Percentiles rank a stretch among this genome's conserved stretches.
These are phyloP conservation scores for Collybiopsis luxurians DNA, from an alignment of 768 basidiomycete genomes.

Conservation along the genomic window DNA sequence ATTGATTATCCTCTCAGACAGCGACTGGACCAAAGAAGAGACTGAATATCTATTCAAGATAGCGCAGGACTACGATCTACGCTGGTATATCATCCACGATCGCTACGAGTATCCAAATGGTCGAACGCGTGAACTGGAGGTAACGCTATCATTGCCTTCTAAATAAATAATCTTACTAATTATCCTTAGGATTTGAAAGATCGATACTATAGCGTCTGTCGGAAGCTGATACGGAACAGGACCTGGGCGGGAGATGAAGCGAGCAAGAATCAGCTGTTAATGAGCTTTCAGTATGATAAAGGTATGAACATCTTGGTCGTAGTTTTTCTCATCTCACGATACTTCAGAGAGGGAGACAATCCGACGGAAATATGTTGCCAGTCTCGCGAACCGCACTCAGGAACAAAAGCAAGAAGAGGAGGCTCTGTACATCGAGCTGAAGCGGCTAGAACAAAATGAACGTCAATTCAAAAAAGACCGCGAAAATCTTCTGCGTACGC, in stretches of 20 bases:
- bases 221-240: slow-evolving; percentile 80
- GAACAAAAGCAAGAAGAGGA: slow-evolving; percentile 95
- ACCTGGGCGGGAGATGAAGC: slow-evolving; percentile 85
- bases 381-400: slow-evolving; percentile 84
- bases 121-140: slow-evolving; percentile 64
- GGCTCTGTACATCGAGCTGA: slow-evolving; percentile 88
- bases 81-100: slow-evolving; percentile 90
- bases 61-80: slow-evolving; percentile 76
- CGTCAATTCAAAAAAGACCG: slow-evolving; percentile 83
- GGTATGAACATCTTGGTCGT: slow-evolving; percentile 40
- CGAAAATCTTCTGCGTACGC: slow-evolving; percentile 79
- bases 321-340: background rate
- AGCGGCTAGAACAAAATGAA: slow-evolving; percentile 93
- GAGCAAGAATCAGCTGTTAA: slow-evolving; percentile 61
- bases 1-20: slow-evolving; percentile 41
- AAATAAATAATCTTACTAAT: background rate
- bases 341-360: slow-evolving; percentile 76
- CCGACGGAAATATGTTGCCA: slow-evolving; percentile 83
- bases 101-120: slow-evolving; percentile 77
- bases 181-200: slow-evolving; percentile 83
- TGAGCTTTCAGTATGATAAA: slow-evolving; percentile 85
- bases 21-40: slow-evolving; percentile 89
- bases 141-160: slow-evolving; percentile 23
- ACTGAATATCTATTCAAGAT: slow-evolving; percentile 89
- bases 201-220: slow-evolving; percentile 88